Base-by-base conservation (phyloP, 2,329 filamentous ascomycete species). In the Neurospora sp. region DNA sequence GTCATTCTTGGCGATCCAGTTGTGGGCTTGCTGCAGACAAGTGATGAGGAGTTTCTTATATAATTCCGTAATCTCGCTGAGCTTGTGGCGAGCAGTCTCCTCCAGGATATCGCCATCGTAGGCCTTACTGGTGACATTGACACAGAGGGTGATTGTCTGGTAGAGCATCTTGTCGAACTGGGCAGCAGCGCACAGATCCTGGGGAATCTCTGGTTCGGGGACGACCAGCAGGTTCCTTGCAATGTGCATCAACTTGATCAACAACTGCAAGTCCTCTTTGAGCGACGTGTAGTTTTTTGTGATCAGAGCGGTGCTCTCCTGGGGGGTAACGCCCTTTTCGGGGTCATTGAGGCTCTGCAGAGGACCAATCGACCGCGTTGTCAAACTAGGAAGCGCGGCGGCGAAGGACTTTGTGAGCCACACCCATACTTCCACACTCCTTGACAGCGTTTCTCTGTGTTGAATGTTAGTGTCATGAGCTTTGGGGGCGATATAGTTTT, bases 1-100 rank as follows among this genome's bases (percentile, higher is more conserved):
- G 75, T 90, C 88, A 74, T 90, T 89, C 72, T 89, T 89, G 70
- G 88, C 88, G 0, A 87, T 89, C 87, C 89, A 90, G 77, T 91
- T 91, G 73, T 90, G 88, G 1, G 87, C 86, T 76, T 90, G 88
- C 75, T 91, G 89, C 13, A 91, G 79, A 2, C 86, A 87, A 0
- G 88, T 90, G 1, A 91, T 88, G 2, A 91, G 81, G 1, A 91
- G 80, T 75, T 90, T 90, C 74, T 91, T 79, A 89, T 87, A 90
- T 66, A 90, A 80, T 71, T 90, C 89, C 8, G 87, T 89, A 46
- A 91, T 85, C 76, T 90, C 88, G 68, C 85, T 85, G 17, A 90
- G 77, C 74, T 87, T 88, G 15, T 81, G 78, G 67, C 87, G 82
- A 43, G 86, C 87, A 3, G 78, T 77, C 66, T 89, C 87, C 72